Evolutionary conservation across 352 stramenopile species (phyloP), one percentile per base, ranked within the genome.

Genomic region (Phytophthora boehmeriae): DNA sequence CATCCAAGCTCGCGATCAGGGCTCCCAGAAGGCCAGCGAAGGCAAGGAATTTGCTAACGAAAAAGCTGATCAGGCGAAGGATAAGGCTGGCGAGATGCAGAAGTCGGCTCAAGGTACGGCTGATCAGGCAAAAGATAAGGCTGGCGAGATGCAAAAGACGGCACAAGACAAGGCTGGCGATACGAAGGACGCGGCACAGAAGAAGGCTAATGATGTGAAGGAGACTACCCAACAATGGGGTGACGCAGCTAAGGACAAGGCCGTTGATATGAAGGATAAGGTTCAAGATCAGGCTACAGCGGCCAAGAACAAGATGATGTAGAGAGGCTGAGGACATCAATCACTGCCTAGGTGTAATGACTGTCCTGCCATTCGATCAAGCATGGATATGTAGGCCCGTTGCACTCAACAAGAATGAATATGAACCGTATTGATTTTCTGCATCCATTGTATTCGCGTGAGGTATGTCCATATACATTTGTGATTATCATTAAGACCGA

Each of bases 11-110:
- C 52, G 36, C 1, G 10, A 59, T 8, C 47, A 32, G 28, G 68
- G 54, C 19, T 66, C 71, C 42, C 57, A 78, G 10, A 66, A 41
- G 25, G 60, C 32, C 11, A 57, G 54, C 17, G 47, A 63, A 17
- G 23, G 49, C 8, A 60, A 66, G 54, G 46, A 63, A 19, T 39
- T 42, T 19, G 22, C 43, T 17, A 46, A 34, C 14, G n/a, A 67
- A 35, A 44, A 27, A 19, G 34, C 48, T 57, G 50, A 45, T 20
- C 36, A 56, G 41, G 20, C 20, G 4, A 47, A 36, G 25, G 35
- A 20, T 2, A 30, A 50, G 11, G 48, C 56, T 46, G 52, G 57
- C 35, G 45, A 55, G 8, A 35, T n/a, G n/a, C n/a, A n/a, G n/a
- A n/a, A n/a, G n/a, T n/a, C n/a, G n/a, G n/a, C n/a, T n/a, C n/a